phyloP scores from a whole-genome alignment of 2,329 filamentous ascomycete genomes.

The Colletotrichum costaricense region DNA sequence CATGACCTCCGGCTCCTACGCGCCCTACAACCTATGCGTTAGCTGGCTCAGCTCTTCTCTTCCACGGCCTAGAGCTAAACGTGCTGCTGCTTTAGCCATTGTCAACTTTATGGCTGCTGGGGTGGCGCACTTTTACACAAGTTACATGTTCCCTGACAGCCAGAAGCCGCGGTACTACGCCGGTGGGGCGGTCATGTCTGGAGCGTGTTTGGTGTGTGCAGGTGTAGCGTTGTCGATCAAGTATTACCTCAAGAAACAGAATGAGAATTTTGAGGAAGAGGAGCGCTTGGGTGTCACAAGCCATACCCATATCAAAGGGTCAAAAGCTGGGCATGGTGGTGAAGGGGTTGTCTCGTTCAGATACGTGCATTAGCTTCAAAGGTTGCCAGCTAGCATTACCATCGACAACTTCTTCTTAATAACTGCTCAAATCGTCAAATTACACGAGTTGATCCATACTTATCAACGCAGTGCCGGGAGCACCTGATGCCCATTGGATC shows the following conservation, averaged over 20 bases:
- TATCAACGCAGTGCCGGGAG: too few relatives aligned
- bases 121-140: conserved; percentile 44
- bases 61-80: conserved; percentile 48
- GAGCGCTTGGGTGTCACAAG: conserved; percentile 34
- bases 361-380: conserved; percentile 7
- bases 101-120: conserved; percentile 44
- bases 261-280: conserved; percentile 38
- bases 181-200: conserved; percentile 42
- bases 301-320: conserved; percentile 10
- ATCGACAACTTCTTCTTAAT: too few relatives aligned
- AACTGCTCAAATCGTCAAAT: too few relatives aligned
- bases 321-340: conserved; percentile 10
- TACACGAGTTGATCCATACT: too few relatives aligned
- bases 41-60: conserved; percentile 44
- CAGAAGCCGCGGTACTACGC: conserved; percentile 44
- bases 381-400: background rate
- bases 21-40: conserved; percentile 48
- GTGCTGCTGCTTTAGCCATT: conserved; percentile 47
- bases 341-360: conserved; percentile 17
- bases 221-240: conserved; percentile 43
- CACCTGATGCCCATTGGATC: too few relatives aligned
- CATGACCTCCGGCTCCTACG: conserved; percentile 46
- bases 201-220: conserved; percentile 40
- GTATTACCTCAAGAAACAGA: conserved; percentile 40
- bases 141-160: conserved; percentile 45